Percentiles rank a stretch among this genome's conserved stretches.
Conservation (phyloP, 2,329 filamentous ascomycete genomes). For the Neofusicoccum umdonicola region DNA sequence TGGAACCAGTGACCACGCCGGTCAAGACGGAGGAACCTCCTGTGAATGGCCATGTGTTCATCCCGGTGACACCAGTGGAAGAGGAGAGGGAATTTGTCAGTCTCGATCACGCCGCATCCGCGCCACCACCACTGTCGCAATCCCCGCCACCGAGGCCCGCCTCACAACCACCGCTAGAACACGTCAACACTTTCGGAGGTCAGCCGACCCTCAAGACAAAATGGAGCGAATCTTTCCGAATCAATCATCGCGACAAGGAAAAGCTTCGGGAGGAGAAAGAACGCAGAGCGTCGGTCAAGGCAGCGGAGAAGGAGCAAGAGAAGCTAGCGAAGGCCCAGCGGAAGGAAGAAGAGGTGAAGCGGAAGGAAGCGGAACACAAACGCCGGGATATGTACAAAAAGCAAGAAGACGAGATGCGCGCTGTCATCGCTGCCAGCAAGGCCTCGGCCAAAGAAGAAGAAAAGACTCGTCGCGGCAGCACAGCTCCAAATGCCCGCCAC, state of each 20-base stretch:
- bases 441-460: constrained; percentile 48
- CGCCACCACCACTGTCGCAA: constrained; percentile 42
- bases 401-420: constrained; percentile 62
- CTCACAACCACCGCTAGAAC: constrained; percentile 33
- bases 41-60: constrained; percentile 32
- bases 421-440: constrained; percentile 66
- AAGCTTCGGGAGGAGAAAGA: constrained; percentile 25
- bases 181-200: constrained; percentile 26
- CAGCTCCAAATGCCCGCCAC: not conserved
- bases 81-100: constrained; percentile 53
- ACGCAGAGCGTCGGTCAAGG: constrained; percentile 24
- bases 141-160: constrained; percentile 16
- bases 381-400: constrained; percentile 57
- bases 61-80: constrained; percentile 39
- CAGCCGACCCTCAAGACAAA: constrained; percentile 5
- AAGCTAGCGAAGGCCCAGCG: constrained; percentile 48
- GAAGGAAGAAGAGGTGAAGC: constrained; percentile 42
- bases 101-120: constrained; percentile 66
- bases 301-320: constrained; percentile 53
- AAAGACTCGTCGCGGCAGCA: not conserved
- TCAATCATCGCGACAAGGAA: constrained; percentile 10
- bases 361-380: constrained; percentile 32
- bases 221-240: constrained; percentile 8
- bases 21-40: constrained; percentile 26
- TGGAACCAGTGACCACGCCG: constrained; percentile 37